Evolutionary conservation across 768 basidiomycete species (phyloP), one percentile per base, ranked within the genome.

Genomic region (Fistulinella prunicolor): DNA sequence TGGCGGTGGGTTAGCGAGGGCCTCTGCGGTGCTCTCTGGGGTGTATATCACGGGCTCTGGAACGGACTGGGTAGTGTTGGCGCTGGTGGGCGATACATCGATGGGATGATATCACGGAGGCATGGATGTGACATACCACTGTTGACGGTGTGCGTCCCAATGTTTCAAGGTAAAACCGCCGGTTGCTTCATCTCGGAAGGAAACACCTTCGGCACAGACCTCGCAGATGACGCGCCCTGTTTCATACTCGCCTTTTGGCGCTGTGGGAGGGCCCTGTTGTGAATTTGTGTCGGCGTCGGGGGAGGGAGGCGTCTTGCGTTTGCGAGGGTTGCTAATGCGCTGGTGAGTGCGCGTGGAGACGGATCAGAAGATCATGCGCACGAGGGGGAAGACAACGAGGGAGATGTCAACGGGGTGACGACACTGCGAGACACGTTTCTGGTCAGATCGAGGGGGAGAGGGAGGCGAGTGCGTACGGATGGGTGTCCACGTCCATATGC

Each of bases 191-290:
- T 88, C 85, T 20, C 85, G 74, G 64, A 87, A 84, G 4, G 83
- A 79, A 44, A 89, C 78, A 12, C 73, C 70, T 20, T 73, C 70
- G 9, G 79, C 77, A 57, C 87, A 89, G 8, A 72, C 69, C 51
- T 82, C 80, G 66, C 86, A 89, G 40, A 76, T 74, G 49, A 89
- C 79, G 42, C 75, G 77, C 17, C 85, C 85, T 0, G 77, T 71
- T 58, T 79, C 78, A 70, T 86, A 86, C 62, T 88, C 86, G 63
- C 68, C 72, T 29, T 68, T 65, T 7, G 66, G 62, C 21, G 58
- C 17, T 41, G 57, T 20, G 38, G 60, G 43, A 29, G 56, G 47
- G 44, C 30, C 46, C 0, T 41, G 40, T 36, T 35, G 34, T 41
- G 42, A 20, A 44, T 53, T 55, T 26, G 47, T 4, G 47, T 60